Evolutionary conservation across 2,329 filamentous ascomycete genomes (phyloP).

Genomic region (Fusarium nanum): DNA sequence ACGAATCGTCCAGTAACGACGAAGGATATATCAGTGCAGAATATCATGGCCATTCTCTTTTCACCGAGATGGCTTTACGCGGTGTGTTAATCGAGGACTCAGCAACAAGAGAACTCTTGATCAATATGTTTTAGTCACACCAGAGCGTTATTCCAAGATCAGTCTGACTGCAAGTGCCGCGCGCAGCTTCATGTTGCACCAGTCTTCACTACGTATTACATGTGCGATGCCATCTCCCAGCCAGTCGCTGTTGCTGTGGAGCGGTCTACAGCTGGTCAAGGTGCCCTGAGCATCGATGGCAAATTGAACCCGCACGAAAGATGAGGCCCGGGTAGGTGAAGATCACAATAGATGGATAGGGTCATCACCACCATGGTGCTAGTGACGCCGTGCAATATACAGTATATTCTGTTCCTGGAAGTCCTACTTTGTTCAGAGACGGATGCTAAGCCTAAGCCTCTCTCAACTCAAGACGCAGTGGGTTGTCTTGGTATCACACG

Average conservation of each 20-base stretch:
- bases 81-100: background rate
- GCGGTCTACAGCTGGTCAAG: constrained; percentile 4
- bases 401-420: background rate
- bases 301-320: background rate
- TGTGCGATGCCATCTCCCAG: constrained; percentile 15
- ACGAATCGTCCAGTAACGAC: background rate
- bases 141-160: constrained; percentile 19
- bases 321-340: background rate
- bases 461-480: constrained; percentile 1
- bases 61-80: background rate
- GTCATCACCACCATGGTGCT: background rate
- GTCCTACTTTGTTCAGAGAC: background rate
- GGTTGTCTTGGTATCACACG: constrained; percentile 24
- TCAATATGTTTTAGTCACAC: background rate
- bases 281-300: background rate
- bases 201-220: constrained; percentile 19
- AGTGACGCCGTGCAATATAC: background rate
- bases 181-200: constrained; percentile 21
- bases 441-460: background rate
- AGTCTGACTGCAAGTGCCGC: constrained; percentile 24
- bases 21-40: background rate
- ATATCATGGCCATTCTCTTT: background rate
- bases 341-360: background rate
- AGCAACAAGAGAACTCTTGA: background rate
- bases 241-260: constrained; percentile 9